Evolutionary conservation across 2,329 filamentous ascomycete species (phyloP).

Genomic region (Westerdykella sp.): DNA sequence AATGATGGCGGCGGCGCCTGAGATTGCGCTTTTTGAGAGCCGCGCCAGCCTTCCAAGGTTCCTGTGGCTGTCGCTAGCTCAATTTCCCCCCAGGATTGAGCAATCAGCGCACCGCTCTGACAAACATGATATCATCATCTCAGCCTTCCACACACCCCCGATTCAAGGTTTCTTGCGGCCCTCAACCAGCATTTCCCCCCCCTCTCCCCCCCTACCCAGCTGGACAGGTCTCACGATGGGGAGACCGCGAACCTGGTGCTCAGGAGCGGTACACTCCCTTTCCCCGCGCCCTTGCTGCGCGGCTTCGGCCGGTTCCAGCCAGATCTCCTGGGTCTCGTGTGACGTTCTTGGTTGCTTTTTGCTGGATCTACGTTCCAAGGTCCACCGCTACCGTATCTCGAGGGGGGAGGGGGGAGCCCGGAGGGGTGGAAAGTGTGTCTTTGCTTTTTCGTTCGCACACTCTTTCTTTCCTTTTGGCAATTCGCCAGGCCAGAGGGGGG

Average conservation of each 20-base stretch:
- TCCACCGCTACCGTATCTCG: too few relatives aligned
- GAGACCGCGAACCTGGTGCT: not conserved
- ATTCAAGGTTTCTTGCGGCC: too few relatives aligned
- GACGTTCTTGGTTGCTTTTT: not conserved
- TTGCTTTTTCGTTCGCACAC: too few relatives aligned
- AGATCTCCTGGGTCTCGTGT: not conserved
- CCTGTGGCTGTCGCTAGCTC: not conserved
- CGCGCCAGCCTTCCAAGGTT: not conserved
- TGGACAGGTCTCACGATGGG: not conserved
- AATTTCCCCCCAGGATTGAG: not conserved
- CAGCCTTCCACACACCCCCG: not conserved
- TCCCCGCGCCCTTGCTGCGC: not conserved
- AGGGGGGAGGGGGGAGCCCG: too few relatives aligned
- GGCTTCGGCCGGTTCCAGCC: too few relatives aligned
- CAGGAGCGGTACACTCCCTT: not conserved
- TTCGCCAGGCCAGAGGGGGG: too few relatives aligned
- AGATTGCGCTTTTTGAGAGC: too few relatives aligned
- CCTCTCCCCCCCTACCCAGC: too few relatives aligned
- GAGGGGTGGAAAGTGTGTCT: too few relatives aligned
- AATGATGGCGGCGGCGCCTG: too few relatives aligned
- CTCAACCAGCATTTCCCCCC: too few relatives aligned
- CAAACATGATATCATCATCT: not conserved
- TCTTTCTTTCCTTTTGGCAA: too few relatives aligned
- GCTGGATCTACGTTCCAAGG: not conserved
- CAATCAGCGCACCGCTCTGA: not conserved